phyloP scores from a whole-genome alignment of 2,329 filamentous ascomycete genomes.

The Cladosporium oxysporum region DNA sequence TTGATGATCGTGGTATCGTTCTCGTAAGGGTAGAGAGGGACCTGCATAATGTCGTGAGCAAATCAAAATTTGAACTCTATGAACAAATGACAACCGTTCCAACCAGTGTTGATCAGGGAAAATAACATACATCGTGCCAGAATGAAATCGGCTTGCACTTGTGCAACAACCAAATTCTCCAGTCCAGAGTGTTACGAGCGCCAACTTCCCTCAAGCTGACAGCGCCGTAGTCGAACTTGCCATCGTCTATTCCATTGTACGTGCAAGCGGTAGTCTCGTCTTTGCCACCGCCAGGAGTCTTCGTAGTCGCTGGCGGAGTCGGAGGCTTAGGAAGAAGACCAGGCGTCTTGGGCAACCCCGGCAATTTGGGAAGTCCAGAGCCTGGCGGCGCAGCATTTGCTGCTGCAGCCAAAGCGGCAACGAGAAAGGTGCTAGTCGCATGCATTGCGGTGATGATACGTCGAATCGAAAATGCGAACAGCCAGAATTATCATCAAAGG shows the following conservation, averaged over 20 bases:
- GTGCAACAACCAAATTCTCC: constrained; percentile 97
- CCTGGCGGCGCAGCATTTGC: constrained; percentile 11
- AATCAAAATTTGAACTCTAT: no score
- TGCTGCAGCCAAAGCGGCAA: constrained; percentile 1
- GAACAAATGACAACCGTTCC: no score
- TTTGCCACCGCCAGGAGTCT: neutral
- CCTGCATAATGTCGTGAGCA: neutral
- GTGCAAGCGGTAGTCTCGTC: neutral
- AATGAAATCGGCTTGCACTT: constrained; percentile 90
- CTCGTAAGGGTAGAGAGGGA: constrained; percentile 90
- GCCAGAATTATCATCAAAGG: no score
- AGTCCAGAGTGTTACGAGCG: constrained; percentile 88
- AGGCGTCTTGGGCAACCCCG: constrained; percentile 1
- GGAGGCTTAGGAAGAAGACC: constrained; percentile 1
- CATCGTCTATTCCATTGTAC: constrained; percentile 18
- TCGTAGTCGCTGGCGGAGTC: neutral
- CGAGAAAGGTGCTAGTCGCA: neutral
- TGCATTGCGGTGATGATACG: constrained; percentile 3
- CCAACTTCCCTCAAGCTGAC: constrained; percentile 86
- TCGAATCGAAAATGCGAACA: neutral
- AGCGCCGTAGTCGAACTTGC: constrained; percentile 51
- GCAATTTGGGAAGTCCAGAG: neutral
- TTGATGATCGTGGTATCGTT: constrained; percentile 88
- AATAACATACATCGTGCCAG: constrained; percentile 85
- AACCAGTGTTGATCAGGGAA: neutral